phyloP scores from a whole-genome alignment of 495 filamentous ascomycete species.

The Melanomma pulvis-pyrius region DNA sequence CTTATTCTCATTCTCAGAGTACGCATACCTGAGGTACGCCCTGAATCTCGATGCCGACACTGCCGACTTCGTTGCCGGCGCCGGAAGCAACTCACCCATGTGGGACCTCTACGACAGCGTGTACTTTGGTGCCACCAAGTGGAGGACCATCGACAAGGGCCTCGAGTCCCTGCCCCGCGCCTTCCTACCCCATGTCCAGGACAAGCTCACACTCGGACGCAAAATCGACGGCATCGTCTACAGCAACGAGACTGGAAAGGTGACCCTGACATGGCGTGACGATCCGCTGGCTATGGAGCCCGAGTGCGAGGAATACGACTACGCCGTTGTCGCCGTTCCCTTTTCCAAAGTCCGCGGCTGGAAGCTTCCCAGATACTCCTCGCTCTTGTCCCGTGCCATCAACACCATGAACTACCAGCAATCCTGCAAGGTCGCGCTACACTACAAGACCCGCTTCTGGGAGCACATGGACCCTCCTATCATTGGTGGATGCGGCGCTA shows the following conservation, averaged over 20 bases:
- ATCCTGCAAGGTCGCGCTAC: constrained; percentile 67
- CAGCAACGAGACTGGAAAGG: constrained; percentile 43
- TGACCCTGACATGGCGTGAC: constrained; percentile 22
- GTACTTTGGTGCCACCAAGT: constrained; percentile 63
- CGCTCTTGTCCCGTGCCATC: constrained; percentile 62
- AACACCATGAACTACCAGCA: constrained; percentile 58
- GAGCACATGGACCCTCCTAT: constrained; percentile 64
- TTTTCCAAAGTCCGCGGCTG: constrained; percentile 57
- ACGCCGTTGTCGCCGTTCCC: constrained; percentile 64
- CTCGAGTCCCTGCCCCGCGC: constrained; percentile 62
- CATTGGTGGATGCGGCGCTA: constrained; percentile 61
- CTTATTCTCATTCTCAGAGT: constrained; percentile 61
- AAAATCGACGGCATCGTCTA: constrained; percentile 43
- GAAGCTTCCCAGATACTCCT: constrained; percentile 50
- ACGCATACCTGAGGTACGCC: constrained; percentile 61
- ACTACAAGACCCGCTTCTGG: constrained; percentile 69
- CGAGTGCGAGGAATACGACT: constrained; percentile 57
- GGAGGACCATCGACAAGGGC: constrained; percentile 68
- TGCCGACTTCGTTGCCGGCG: constrained; percentile 53
- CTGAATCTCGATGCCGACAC: constrained; percentile 58
- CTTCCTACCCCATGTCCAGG: constrained; percentile 61
- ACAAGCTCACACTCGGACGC: constrained; percentile 46
- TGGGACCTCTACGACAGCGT: constrained; percentile 52
- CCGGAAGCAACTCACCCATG: constrained; percentile 25
- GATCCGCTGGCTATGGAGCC: constrained; percentile 33